These are phyloP conservation scores for Nyssa sinensis DNA, from an alignment of 148 eudicot genomes.

Conservation along the genomic window DNA sequence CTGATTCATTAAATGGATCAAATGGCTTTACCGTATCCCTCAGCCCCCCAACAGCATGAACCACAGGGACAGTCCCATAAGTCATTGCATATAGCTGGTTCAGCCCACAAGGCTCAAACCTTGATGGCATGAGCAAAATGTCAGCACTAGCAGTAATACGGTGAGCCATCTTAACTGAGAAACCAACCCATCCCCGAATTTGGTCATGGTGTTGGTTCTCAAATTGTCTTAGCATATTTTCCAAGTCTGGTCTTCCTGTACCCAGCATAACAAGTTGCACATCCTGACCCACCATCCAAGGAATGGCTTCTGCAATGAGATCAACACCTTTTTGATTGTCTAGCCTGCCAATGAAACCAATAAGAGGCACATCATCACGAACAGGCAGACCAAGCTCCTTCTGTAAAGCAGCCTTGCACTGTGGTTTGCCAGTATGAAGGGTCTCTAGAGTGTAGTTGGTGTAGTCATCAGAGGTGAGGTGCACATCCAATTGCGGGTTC, in stretches of 20 bases:
- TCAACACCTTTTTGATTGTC: conserved; percentile 93
- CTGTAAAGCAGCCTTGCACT: conserved; percentile 86
- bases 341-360: conserved; percentile 92
- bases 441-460: conserved; percentile 72
- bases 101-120: conserved; percentile 96
- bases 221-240: conserved; percentile 71
- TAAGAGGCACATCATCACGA: conserved; percentile 61
- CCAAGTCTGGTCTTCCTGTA: conserved; percentile 75
- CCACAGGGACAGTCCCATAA: conserved; percentile 92
- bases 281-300: conserved; percentile 85
- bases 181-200: conserved; percentile 86
- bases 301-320: conserved; percentile 84
- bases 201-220: conserved; percentile 59
- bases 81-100: conserved; percentile 94
- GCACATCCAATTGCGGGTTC: conserved; percentile 70
- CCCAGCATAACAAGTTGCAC: conserved; percentile 92
- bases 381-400: conserved; percentile 80
- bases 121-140: conserved; percentile 89
- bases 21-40: conserved; percentile 87
- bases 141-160: conserved; percentile 94
- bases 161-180: conserved; percentile 85
- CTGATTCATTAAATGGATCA: conserved; percentile 70
- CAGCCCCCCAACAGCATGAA: conserved; percentile 93
- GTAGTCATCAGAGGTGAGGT: conserved; percentile 77
- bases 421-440: conserved; percentile 63